Percentiles rank a stretch among this genome's conserved stretches.
Evolutionary conservation across 2,329 filamentous ascomycete species (phyloP).

Genomic region (Myriosclerotinia curreyana): DNA sequence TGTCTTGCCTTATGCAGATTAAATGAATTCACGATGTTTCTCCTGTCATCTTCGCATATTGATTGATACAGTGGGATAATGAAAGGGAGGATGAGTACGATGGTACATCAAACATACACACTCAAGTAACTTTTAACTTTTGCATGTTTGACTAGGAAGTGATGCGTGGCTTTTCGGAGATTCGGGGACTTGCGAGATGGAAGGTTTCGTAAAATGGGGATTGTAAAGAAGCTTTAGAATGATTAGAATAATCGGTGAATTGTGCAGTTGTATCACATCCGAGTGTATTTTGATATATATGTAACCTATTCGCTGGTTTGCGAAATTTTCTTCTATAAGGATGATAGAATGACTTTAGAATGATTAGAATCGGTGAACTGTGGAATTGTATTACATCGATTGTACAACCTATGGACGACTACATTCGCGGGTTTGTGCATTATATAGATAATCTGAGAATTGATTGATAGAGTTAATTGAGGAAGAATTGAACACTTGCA

Average conservation of each 20-base stretch:
- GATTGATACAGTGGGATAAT: background rate
- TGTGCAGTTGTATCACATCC: background rate
- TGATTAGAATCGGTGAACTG: background rate
- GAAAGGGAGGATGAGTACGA: constrained; percentile 2
- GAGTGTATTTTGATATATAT: background rate
- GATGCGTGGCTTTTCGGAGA: constrained; percentile 21
- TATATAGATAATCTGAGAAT: background rate
- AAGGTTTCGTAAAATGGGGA: background rate
- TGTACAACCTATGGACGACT: background rate
- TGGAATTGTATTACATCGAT: background rate
- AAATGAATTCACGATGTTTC: constrained; percentile 4
- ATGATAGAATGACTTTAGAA: background rate
- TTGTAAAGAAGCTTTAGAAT: constrained; percentile 12
- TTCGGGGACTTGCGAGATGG: constrained; percentile 20
- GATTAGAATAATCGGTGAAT: constrained; percentile 14
- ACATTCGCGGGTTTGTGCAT: background rate
- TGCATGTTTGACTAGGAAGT: background rate
- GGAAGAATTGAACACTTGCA: background rate
- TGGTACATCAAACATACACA: background rate
- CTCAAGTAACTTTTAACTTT: constrained; percentile 16
- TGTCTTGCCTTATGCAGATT: constrained; percentile 21
- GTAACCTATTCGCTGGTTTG: background rate
- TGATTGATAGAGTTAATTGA: background rate
- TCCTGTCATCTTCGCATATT: constrained; percentile 12
- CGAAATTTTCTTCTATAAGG: background rate